phyloP scores from a whole-genome alignment of 2,329 filamentous ascomycete species.

The Sporothrix euskadiensis region DNA sequence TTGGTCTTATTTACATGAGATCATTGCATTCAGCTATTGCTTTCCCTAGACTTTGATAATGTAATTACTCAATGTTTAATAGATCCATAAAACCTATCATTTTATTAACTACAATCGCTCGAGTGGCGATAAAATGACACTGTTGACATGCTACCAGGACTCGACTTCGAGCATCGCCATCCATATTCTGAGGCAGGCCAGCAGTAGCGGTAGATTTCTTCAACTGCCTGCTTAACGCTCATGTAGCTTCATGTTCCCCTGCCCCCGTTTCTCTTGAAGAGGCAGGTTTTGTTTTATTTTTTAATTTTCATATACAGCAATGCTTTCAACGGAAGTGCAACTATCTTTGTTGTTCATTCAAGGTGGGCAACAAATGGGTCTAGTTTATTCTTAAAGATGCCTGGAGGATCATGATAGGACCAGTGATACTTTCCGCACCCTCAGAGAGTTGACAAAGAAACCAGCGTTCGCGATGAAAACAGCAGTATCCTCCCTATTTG shows the following conservation, averaged over 20 bases:
- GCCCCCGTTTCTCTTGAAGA: background rate
- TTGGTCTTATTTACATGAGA: background rate
- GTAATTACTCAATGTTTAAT: background rate
- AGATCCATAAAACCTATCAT: background rate
- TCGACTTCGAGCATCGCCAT: background rate
- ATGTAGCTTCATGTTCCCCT: background rate
- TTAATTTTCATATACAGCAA: background rate
- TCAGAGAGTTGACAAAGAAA: background rate
- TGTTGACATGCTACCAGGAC: background rate
- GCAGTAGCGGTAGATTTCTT: background rate
- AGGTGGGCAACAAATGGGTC: conserved; percentile 4
- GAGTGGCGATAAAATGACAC: background rate
- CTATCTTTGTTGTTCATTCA: background rate
- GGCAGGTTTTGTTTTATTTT: background rate
- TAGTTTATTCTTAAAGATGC: background rate
- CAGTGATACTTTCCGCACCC: background rate
- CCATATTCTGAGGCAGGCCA: background rate
- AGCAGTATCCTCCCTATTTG: background rate
- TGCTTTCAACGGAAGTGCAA: background rate
- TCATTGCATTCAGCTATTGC: background rate
- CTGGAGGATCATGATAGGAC: background rate
- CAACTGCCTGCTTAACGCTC: background rate
- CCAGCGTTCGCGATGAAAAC: background rate
- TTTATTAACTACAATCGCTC: background rate
- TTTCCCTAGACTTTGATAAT: conserved; percentile 8